Evolutionary conservation across 2,329 filamentous ascomycete species (phyloP), one percentile per base, ranked within the genome.

Genomic region (Dactylonectria estremocensis): DNA sequence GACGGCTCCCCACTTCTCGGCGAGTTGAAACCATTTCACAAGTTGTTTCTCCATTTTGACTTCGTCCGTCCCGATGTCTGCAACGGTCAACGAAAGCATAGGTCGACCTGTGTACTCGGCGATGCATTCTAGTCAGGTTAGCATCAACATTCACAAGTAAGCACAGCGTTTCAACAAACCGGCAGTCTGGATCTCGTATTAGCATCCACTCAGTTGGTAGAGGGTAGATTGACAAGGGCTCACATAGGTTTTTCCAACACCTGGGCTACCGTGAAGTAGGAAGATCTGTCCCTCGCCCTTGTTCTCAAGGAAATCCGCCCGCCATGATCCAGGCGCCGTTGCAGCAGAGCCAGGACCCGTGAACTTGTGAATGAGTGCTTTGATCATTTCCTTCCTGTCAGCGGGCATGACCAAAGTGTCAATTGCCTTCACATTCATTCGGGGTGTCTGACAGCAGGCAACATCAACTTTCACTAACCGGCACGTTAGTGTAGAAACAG

Each of bases 1-100:
- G 4, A 79, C 72, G 13, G 73, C 75, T 1, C 67, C 73, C 76
- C 76, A 79, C 31, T 58, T 72, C 50, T 73, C 69, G 0, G 76
- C 75, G n/a, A 69, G 40, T 2, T 68, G 62, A 48, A 74, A 74
- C 18, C 67, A 72, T 5, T 13, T 50, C 0, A 57, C 45, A 0
- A 77, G 53, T 3, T 71, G 69, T 1, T 45, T 1, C 24, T 76
- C 72, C 0, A 76, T 67, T 1, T 20, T 49, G 3, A 58, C 46
- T 1, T 70, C 68, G 1, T 63, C 37, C 0, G 61, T 67, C 0
- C 72, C 74, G 2, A 74, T 67, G 24, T 74, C 71, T 16, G 71
- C 73, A 13, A 63, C 70, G 3, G 74, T 74, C 20, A 69, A 35
- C 1, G 67, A 66, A 3, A 69, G 52, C 37, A 69, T 37, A 2